A percentile compares a stretch with the other conserved stretches of the same genome.
Evolutionary conservation across 108 stramenopile species (phyloP).

Genomic region (Aurantiochytrium sp.): DNA sequence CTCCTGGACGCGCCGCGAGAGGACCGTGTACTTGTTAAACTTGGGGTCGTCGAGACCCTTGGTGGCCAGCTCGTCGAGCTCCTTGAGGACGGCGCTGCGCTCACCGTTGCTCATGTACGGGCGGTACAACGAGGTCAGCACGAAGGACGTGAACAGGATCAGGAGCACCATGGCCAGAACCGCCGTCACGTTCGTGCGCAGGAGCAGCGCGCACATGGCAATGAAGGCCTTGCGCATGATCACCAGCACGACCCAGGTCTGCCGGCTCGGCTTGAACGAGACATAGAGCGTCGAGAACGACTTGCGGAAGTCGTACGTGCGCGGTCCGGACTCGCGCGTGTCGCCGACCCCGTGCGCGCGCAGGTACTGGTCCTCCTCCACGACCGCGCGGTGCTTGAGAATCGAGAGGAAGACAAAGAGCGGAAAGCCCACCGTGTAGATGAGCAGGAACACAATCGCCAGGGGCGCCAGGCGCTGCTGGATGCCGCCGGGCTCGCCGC

Average conservation of each 20-base stretch:
- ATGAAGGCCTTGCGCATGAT: constrained; percentile 41
- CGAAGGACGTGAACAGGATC: constrained; percentile 34
- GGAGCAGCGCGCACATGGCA: constrained; percentile 29
- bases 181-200: constrained; percentile 32
- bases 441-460: constrained; percentile 31
- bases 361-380: constrained; percentile 38
- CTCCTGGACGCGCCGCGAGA: neutral
- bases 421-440: constrained; percentile 44
- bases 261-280: constrained; percentile 37
- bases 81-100: neutral
- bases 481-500: constrained; percentile 26
- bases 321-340: neutral
- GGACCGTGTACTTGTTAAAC: constrained; percentile 13
- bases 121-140: constrained; percentile 27
- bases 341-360: constrained; percentile 34
- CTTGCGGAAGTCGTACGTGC: constrained; percentile 34
- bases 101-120: constrained; percentile 43
- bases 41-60: neutral
- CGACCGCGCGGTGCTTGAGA: neutral
- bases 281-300: constrained; percentile 34
- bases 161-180: constrained; percentile 37
- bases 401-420: constrained; percentile 26
- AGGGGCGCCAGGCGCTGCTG: constrained; percentile 26
- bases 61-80: constrained; percentile 24
- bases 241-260: constrained; percentile 35